Evolutionary conservation across 768 basidiomycete genomes (phyloP), one percentile per base, ranked within the genome.

Genomic region (Hypholoma fasciculare): DNA sequence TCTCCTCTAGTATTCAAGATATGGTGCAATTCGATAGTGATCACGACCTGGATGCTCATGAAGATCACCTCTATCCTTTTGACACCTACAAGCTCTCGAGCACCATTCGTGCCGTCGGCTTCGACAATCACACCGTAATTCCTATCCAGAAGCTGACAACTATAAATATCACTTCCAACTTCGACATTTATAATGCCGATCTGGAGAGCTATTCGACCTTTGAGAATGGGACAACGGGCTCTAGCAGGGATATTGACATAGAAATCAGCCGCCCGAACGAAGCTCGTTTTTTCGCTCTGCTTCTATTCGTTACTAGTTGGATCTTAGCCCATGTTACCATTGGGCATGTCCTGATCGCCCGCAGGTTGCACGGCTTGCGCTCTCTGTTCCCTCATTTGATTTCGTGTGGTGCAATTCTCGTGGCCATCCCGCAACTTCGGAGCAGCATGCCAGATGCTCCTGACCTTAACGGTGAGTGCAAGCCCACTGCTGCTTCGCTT

Each of bases 371-470:
- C 23, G 72, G 72, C 7, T 57, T 67, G 7, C 70, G 67, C 38
- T 56, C 70, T 17, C 61, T 78, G 20, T 53, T 77, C 36, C 76
- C 74, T 46, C 73, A 79, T 56, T 63, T 82, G 6, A 60, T 76
- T 2, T 76, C 73, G 7, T 71, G 70, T 39, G 73, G 76, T 50
- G 74, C 74, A 11, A 78, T 79, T 38, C 63, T 84, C 13, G 64
- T 83, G 9, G 73, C 72, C 6, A 74, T 84, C 8, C 83, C 82
- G 3, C 80, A 82, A 56, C 59, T 85, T 47, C 71, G 84, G 26
- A 76, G 78, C 52, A 75, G 78, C 20, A 84, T 85, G 83, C 83
- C 84, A 20, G 82, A 84, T 65, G 81, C 80, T 6, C 83, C 83
- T 26, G 83, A 76, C 2, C 69, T 81, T 23, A 82, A 84, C 57